Conservation (phyloP, 2,329 filamentous ascomycete species). For the Didymella sp. region DNA sequence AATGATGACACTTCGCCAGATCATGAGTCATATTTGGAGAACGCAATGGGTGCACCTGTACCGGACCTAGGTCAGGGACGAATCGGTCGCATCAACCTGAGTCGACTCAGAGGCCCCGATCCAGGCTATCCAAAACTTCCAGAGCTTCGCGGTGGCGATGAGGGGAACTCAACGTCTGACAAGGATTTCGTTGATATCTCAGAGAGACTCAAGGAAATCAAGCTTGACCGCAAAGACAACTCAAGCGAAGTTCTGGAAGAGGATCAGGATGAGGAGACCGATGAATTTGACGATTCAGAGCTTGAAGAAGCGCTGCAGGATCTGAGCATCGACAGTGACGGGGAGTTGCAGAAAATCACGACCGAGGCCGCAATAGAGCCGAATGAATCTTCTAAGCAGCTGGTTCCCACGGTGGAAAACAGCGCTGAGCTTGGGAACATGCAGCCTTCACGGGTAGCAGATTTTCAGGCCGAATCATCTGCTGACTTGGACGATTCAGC, state of each 20-base stretch:
- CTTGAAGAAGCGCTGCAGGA: slow-evolving; percentile 32
- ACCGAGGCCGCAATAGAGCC: neutral
- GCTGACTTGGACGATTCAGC: neutral
- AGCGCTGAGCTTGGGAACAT: neutral
- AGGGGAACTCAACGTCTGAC: neutral
- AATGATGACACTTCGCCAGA: neutral
- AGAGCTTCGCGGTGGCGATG: neutral
- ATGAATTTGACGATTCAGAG: slow-evolving; percentile 36
- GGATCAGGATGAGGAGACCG: slow-evolving; percentile 1
- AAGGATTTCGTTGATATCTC: slow-evolving; percentile 2
- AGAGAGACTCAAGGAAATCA: neutral
- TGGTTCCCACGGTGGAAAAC: neutral
- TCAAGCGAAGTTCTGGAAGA: neutral
- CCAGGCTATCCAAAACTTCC: slow-evolving; percentile 30
- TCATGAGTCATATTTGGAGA: neutral
- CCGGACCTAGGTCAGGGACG: slow-evolving; percentile 7
- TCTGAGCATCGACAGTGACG: slow-evolving; percentile 23
- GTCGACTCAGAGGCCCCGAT: slow-evolving; percentile 23
- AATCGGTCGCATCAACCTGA: slow-evolving; percentile 34
- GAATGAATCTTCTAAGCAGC: neutral
- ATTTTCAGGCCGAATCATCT: neutral
- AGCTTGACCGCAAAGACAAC: neutral
- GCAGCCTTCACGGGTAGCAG: neutral
- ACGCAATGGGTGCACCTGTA: neutral
- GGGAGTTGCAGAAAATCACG: neutral